Base-by-base conservation (phyloP, 371 early-diverging fungal species). In the Actinomortierella ambigua region DNA sequence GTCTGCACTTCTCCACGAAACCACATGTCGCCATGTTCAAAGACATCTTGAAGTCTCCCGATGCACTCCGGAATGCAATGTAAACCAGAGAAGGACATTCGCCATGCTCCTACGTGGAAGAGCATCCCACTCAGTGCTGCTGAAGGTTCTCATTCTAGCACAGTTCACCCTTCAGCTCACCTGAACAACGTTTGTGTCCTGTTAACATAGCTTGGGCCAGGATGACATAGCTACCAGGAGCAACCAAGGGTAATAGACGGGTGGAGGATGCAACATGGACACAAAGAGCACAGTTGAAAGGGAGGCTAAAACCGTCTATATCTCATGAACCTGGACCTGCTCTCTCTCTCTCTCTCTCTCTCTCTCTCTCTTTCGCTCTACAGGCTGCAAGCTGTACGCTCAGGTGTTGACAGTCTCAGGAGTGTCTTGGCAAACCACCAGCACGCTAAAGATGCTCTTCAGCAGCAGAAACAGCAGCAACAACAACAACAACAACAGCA, bases 391-490 rank as follows among this genome's bases (percentile, higher is more conserved):
- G 71, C 71, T 17, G 61, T 70, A 27, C 60, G 44, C 44, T 70
- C 71, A 9, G 71, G 71, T 18, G 71, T 70, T 13, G 71, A 70
- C 18, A 70, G 71, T 49, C 50, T 70, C 23, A 43, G 65, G 15
- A 61, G 65, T 0, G 71, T 65, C 17, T 42, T 70, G 23, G 61
- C 65, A 13, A 65, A 70, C 43, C 49, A 65, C 23, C 60, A 34
- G 11, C 34, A 34, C 4, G 34, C 69, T 0, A 27, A 29, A 11
- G 66, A 65, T 34, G 2, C 46, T 7, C 41, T 23, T 14, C 39
- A 50, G 6, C 47, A 46, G 6, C 23, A 42, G 1, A n/a, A 42
- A 29, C 24, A 48, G 28, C 50, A 9, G 22, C 49, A 39, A 41
- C 22, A 39, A 29, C 24, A 26, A 43, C 55, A 48, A 26, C 52